Conservation (phyloP, 2,329 filamentous ascomycete species). For the Phialophora verrucosa region DNA sequence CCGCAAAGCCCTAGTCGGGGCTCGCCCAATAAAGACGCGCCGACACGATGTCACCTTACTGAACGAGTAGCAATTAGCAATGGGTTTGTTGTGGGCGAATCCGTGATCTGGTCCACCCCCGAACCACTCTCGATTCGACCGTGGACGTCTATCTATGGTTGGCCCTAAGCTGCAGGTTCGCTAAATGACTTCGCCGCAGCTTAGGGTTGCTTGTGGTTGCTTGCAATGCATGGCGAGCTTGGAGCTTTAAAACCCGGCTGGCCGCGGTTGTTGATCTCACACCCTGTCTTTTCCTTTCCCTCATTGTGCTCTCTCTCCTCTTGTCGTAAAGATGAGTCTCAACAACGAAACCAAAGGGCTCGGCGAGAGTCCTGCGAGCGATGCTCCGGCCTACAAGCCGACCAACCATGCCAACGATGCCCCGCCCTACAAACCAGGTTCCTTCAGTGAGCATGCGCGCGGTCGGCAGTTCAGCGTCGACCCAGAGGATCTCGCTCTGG, state of each 20-base stretch:
- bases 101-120: constrained; percentile 18
- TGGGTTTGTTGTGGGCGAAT: constrained; percentile 11
- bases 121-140: constrained; percentile 23
- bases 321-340: constrained; percentile 32
- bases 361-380: constrained; percentile 27
- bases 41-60: constrained; percentile 30
- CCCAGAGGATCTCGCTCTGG: constrained; percentile 29
- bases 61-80: constrained; percentile 14
- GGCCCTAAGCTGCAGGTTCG: constrained; percentile 14
- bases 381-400: constrained; percentile 10
- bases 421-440: constrained; percentile 4
- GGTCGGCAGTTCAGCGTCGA: constrained; percentile 38
- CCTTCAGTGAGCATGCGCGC: constrained; percentile 21
- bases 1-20: constrained; percentile 12
- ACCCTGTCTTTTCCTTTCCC: constrained; percentile 11
- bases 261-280: constrained; percentile 22
- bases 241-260: constrained; percentile 29
- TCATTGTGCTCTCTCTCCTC: constrained; percentile 13
- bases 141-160: constrained; percentile 25
- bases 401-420: constrained; percentile 17
- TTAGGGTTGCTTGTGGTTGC: constrained; percentile 24
- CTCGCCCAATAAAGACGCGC: constrained; percentile 13
- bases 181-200: constrained; percentile 21
- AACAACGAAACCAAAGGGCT: constrained; percentile 27
- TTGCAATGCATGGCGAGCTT: constrained; percentile 26